Evolutionary conservation across 495 filamentous ascomycete species (phyloP), one percentile per base, ranked within the genome.

Genomic region (Tetracladium marchalianum): DNA sequence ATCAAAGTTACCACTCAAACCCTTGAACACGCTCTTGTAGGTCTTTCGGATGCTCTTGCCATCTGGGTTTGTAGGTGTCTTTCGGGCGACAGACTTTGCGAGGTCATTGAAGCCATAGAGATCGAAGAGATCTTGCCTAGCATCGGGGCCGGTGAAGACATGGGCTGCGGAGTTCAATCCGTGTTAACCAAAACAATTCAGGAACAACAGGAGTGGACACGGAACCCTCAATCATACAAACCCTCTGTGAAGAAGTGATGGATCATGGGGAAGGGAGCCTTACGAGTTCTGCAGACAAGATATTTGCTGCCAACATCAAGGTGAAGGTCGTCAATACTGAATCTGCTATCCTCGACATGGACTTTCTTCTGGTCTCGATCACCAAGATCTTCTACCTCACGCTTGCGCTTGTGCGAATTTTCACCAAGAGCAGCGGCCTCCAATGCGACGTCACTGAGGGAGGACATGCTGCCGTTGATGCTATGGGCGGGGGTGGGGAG

Each of bases 221-320:
- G 18, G 19, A 44, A 24, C 15, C 19, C 35, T 43, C 19, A 24
- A 13, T 31, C 15, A 24, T 41, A 49, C 27, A 43, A 33, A 17
- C 45, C 46, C 40, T 7, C 7, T 3, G 22, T 3, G 22, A 42
- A 24, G 17, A 41, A 35, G n/a, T 39, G 43, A 18, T 33, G 53
- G 35, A 47, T 52, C 44, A 39, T 41, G 16, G n/a, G 34, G 36
- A 57, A 66, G 71, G 69, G 69, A 70, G 68, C 58, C 73, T 76
- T 77, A 77, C 73, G 71, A 72, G 68, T 72, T 69, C 65, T 73
- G 68, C 70, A 74, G 65, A 77, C 65, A 46, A 75, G 66, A 63
- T 77, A 77, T 65, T 73, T 75, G 50, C 67, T 58, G 58, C 72
- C 74, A 44, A 77, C 72, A 62, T 77, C 69, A 52, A 68, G 49